These are phyloP conservation scores for Hanseniaspora vineae DNA, from an alignment of 805 yeast genomes.

Conservation along the genomic window DNA sequence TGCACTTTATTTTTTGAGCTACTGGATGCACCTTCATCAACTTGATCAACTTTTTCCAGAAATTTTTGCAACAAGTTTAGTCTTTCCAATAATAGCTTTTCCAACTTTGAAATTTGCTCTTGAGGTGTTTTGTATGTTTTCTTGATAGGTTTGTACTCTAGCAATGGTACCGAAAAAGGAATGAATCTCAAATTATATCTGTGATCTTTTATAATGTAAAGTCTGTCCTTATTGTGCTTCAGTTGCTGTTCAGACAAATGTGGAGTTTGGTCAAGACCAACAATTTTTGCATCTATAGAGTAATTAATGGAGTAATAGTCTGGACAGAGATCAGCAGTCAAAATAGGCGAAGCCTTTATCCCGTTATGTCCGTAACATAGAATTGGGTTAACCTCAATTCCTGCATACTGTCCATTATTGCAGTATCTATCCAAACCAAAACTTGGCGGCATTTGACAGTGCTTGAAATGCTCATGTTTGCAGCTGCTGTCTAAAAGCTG, in stretches of 20 bases:
- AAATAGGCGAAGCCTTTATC: conserved; percentile 39
- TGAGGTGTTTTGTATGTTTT: conserved; percentile 5
- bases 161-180: conserved; percentile 13
- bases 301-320: conserved; percentile 31
- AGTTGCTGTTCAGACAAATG: neutral
- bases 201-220: conserved; percentile 11
- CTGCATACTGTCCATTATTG: conserved; percentile 13
- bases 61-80: conserved; percentile 15
- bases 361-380: conserved; percentile 44
- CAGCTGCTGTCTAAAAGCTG: conserved; percentile 40
- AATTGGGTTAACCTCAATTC: conserved; percentile 22
- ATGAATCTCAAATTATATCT: conserved; percentile 17
- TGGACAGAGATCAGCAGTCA: conserved; percentile 32
- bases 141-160: conserved; percentile 7
- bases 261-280: conserved; percentile 27
- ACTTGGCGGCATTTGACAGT: conserved; percentile 28
- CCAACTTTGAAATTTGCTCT: conserved; percentile 15
- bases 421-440: conserved; percentile 25
- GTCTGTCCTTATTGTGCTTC: too few species aligned
- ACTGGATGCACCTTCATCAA: neutral
- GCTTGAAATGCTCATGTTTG: conserved; percentile 25
- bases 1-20: neutral
- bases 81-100: conserved; percentile 16
- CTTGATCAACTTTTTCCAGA: conserved; percentile 12
- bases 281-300: conserved; percentile 40